Evolutionary conservation across 179 eudicot species (phyloP).

Genomic region (Drosera spatulata): DNA sequence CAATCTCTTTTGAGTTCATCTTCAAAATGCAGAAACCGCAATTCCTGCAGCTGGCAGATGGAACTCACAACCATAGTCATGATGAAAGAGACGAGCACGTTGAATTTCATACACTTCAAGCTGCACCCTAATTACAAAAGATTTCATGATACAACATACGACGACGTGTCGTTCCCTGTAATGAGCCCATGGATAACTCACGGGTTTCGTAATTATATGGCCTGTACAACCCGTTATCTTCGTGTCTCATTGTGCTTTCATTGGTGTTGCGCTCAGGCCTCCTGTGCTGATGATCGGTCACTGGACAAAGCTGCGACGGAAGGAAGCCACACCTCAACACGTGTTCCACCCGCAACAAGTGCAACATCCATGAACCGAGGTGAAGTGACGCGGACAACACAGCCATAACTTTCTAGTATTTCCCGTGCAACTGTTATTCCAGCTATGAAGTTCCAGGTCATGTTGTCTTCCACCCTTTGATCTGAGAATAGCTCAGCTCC

Average conservation of each 20-base stretch:
- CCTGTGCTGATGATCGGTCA: conserved; percentile 4
- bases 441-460: conserved; percentile 96
- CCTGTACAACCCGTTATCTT: neutral
- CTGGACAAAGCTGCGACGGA: conserved; percentile 21
- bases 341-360: conserved; percentile 74
- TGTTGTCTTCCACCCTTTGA: conserved; percentile 73
- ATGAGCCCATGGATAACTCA: no score
- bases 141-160: no score
- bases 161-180: no score
- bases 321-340: conserved; percentile 88
- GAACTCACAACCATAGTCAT: no score
- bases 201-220: no score
- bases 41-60: no score
- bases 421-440: conserved; percentile 88
- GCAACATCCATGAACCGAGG: conserved; percentile 61
- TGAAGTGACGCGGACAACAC: conserved; percentile 81
- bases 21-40: no score
- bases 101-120: no score
- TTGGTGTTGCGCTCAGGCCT: neutral
- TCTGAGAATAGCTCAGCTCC: conserved; percentile 60
- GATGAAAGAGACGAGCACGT: no score
- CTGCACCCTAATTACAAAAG: no score
- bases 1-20: no score
- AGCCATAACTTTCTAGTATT: conserved; percentile 87
- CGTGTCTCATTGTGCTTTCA: conserved; percentile 1